Evolutionary conservation across 768 basidiomycete species (phyloP).

Genomic region (Lactarius tabidus): DNA sequence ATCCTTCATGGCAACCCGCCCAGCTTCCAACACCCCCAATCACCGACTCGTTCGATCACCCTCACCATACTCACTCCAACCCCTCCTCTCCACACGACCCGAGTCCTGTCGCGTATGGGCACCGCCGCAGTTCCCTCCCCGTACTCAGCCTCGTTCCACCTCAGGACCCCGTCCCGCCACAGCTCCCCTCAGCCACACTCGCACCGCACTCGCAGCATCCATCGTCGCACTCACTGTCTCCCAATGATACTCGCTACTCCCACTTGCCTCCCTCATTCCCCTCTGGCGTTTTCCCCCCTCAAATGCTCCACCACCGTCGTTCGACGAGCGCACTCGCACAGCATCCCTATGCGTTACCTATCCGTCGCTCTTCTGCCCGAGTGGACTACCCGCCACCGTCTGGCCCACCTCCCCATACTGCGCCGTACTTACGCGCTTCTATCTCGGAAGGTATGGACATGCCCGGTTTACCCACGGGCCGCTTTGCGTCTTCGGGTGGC

Average conservation of each 20-base stretch:
- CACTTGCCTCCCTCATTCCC: constrained; percentile 12
- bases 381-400: constrained; percentile 15
- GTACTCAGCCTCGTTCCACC: constrained; percentile 19
- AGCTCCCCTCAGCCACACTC: background rate
- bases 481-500: constrained; percentile 1
- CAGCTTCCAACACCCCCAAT: constrained; percentile 1
- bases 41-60: constrained; percentile 8
- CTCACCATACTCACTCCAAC: constrained; percentile 2
- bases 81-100: constrained; percentile 12
- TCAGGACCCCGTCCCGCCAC: constrained; percentile 10
- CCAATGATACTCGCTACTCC: constrained; percentile 4
- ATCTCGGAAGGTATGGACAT: constrained; percentile 22
- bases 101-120: constrained; percentile 10
- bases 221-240: background rate
- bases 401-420: constrained; percentile 14
- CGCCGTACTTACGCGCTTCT: constrained; percentile 20
- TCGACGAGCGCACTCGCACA: constrained; percentile 19
- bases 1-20: constrained; percentile 18
- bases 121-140: constrained; percentile 23
- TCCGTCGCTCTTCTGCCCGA: constrained; percentile 9
- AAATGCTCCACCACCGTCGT: constrained; percentile 21
- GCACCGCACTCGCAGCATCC: background rate
- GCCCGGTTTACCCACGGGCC: constrained; percentile 12
- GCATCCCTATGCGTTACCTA: constrained; percentile 14
- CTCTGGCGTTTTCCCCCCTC: constrained; percentile 11